Evolutionary conservation across 164 flowering plant genomes (phyloP), one percentile per base, ranked within the genome.

Genomic region (Umbilicus rupestris): DNA sequence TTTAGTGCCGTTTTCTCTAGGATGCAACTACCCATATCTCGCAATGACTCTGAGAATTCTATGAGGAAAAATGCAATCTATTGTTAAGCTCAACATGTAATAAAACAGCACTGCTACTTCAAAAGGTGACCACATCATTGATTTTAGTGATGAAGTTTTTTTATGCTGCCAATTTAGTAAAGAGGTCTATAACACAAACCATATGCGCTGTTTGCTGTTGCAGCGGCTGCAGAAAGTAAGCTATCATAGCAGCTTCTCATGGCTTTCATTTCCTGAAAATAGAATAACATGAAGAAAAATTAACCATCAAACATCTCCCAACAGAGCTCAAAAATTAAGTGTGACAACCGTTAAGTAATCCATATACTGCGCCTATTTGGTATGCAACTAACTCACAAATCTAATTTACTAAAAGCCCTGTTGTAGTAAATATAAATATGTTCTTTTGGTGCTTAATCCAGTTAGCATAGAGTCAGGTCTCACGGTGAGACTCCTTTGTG

Each of bases 171-270:
- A 2, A 63, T 37, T 63, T 17, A 37, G 12, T 33, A 39, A 41
- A n/a, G 17, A 14, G 16, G 26, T 17, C 20, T 30, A 22, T 37
- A 31, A 68, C 5, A 3, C 62, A 39, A 83, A 92, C 98, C 98
- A 77, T 81, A 90, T 72, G 96, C 96, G 73, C 92, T 83, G 68
- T 93, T 93, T 52, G 87, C 83, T 30, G 95, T 80, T 1, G 92
- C 92, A 63, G 98, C 98, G 49, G 98, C 97, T 16, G 94, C 98
- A 60, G 96, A 83, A 66, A 90, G 89, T 64, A 94, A 80, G 80
- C 85, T 81, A 73, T 90, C 98, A 73, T 90, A 94, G 81, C 96
- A 94, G 66, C 82, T 79, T 78, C 85, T 85, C 90, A 94, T 90
- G 55, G 84, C 86, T 75, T 83, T 85, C 93, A 93, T 88, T 49